phyloP scores from a whole-genome alignment of 2,329 filamentous ascomycete species.

The Aspergillus proliferans region DNA sequence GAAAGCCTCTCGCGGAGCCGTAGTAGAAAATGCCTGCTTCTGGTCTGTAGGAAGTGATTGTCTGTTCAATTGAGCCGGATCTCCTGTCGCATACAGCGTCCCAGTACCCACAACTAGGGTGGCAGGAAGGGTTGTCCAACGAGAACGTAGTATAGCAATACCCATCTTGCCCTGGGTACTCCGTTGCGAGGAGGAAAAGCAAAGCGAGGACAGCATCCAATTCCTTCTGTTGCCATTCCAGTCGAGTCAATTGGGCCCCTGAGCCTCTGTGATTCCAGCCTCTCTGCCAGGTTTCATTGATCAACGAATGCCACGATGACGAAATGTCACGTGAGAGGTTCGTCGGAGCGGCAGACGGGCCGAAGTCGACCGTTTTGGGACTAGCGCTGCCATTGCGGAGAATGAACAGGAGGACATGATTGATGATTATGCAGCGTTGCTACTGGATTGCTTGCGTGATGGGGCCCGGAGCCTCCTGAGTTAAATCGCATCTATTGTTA shows the following conservation, averaged over 20 bases:
- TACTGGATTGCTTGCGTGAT: conserved; percentile 6
- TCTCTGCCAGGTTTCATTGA: background rate
- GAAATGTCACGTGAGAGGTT: conserved; percentile 19
- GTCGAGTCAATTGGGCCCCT: background rate
- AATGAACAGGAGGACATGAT: background rate
- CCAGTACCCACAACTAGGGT: conserved; percentile 24
- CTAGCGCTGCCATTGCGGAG: conserved; percentile 15
- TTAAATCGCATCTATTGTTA: background rate
- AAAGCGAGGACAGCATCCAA: conserved; percentile 15
- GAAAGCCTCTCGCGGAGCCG: conserved; percentile 6
- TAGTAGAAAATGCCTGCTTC: conserved; percentile 19
- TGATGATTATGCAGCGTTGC: background rate
- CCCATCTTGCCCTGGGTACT: conserved; percentile 26
- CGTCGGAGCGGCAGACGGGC: conserved; percentile 13
- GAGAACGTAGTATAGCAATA: conserved; percentile 25
- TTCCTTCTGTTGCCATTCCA: background rate
- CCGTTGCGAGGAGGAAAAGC: conserved; percentile 12
- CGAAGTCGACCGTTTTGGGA: conserved; percentile 10
- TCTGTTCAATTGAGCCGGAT: conserved; percentile 20
- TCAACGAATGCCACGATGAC: conserved; percentile 16
- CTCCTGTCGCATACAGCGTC: conserved; percentile 17
- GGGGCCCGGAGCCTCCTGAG: conserved; percentile 19
- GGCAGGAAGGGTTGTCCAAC: conserved; percentile 32
- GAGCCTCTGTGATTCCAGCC: background rate
- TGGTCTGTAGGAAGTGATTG: conserved; percentile 14